Evolutionary conservation across 2,329 filamentous ascomycete species (phyloP).

Genomic region (Nectriaceae sp.): DNA sequence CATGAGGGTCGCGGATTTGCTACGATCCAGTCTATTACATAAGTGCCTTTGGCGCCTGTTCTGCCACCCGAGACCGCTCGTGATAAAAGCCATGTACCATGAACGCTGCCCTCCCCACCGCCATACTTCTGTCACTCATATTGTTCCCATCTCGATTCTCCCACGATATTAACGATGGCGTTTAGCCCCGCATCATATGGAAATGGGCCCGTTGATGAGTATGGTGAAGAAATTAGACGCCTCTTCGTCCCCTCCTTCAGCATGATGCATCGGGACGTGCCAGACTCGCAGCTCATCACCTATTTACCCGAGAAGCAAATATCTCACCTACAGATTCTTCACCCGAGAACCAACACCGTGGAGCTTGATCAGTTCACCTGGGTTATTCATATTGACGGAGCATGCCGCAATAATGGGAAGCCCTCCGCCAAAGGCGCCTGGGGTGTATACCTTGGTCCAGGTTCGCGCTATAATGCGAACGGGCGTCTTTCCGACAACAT

Average conservation of each 20-base stretch:
- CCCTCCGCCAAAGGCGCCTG: slow-evolving; percentile 21
- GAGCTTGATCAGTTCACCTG: slow-evolving; percentile 5
- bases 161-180: neutral
- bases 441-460: slow-evolving; percentile 27
- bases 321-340: slow-evolving; percentile 1
- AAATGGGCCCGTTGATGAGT: neutral
- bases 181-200: neutral
- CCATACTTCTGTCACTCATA: neutral
- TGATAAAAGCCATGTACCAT: neutral
- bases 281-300: slow-evolving; percentile 1
- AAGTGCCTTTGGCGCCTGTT: neutral
- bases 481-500: slow-evolving; percentile 65
- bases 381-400: slow-evolving; percentile 26
- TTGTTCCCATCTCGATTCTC: neutral
- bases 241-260: slow-evolving; percentile 4
- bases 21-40: neutral
- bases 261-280: neutral
- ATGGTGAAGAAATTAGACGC: neutral
- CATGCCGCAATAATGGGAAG: slow-evolving; percentile 23
- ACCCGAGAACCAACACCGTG: neutral
- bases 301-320: neutral
- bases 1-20: neutral
- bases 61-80: neutral
- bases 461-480: slow-evolving; percentile 21
- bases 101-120: neutral